Base-by-base conservation (phyloP, 441 rosid genomes). In the Bruguiera hainesii region DNA sequence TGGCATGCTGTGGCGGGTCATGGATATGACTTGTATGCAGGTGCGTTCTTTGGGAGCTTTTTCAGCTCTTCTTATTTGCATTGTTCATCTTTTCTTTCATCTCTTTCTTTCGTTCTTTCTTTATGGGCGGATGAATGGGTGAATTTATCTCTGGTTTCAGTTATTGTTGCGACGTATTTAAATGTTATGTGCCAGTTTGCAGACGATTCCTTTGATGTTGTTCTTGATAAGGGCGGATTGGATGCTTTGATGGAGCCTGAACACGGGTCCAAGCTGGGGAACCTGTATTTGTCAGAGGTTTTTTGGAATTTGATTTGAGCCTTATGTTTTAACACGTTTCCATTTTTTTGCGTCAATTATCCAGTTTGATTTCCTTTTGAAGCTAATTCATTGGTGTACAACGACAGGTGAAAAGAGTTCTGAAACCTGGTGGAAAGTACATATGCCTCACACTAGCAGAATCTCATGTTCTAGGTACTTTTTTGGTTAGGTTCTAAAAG, bases 241-340 rank as follows among this genome's bases (percentile, higher is more conserved):
- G 98, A 93, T 85, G 98, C 98, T 77, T 78, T 93, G 61, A 91
- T 93, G 98, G 98, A 93, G 83, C 97, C 96, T 19, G 83, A 84
- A 76, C 83, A 81, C 29, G 98, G 98, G 28, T 72, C 85, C 3
- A 86, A 79, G 73, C 82, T 91, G 13, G 98, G 97, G 39, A 78
- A 58, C 56, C 82, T 84, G 73, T 93, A 93, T 77, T 80, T 91
- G 76, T 80, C 86, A 4, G 97, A 91, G 98, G 96, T 91, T 30
- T 51, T 28, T n/a, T 31, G 71, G 58, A 46, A 37, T 63, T 69
- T 52, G 9, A 11, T 69, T 48, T 63, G 53, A 29, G 49, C 58
- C 3, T 68, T 39, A 51, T 57, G 64, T 46, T 16, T 61, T 19
- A 29, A 35, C 63, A 5, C 16, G 7, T 18, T 30, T 48, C 59